Evolutionary conservation across 345 rosid species (phyloP).

Genomic region (Clausena lansium): DNA sequence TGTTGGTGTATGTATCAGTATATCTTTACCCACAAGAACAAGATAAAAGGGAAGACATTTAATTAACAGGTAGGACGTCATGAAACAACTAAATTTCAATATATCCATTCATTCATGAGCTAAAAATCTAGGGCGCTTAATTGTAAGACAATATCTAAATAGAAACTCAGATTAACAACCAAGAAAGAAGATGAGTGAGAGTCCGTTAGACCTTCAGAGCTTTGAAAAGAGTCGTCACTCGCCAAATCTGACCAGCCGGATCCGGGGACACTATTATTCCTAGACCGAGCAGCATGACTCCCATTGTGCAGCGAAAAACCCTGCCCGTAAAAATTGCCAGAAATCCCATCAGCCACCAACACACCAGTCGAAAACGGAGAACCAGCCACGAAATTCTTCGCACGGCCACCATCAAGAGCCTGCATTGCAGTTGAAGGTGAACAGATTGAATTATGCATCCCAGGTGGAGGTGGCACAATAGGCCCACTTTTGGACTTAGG

Average conservation of each 20-base stretch:
- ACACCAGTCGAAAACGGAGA: conserved; percentile 83
- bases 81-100: background rate
- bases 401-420: conserved; percentile 37
- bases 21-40: background rate
- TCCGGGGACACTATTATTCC: conserved; percentile 33
- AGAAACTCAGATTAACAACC: too few relatives aligned
- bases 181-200: too few relatives aligned
- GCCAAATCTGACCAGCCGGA: conserved; percentile 56
- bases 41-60: too few relatives aligned
- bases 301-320: conserved; percentile 19
- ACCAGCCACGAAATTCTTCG: conserved; percentile 43
- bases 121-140: too few relatives aligned
- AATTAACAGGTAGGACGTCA: background rate
- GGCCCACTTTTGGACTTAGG: conserved; percentile 92
- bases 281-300: conserved; percentile 28
- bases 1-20: background rate
- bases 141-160: background rate
- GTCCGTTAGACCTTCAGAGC: conserved; percentile 45
- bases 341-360: conserved; percentile 59
- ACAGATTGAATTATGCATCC: conserved; percentile 41
- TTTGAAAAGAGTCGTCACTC: conserved; percentile 50
- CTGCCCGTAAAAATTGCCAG: conserved; percentile 18
- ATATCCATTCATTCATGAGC: too few relatives aligned
- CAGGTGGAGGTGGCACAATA: conserved; percentile 64
- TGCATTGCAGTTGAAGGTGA: conserved; percentile 53